Percentiles rank a stretch among this genome's conserved stretches.
These are phyloP conservation scores for Candida ipomoeae DNA, from an alignment of 805 yeast genomes.

Conservation along the genomic window DNA sequence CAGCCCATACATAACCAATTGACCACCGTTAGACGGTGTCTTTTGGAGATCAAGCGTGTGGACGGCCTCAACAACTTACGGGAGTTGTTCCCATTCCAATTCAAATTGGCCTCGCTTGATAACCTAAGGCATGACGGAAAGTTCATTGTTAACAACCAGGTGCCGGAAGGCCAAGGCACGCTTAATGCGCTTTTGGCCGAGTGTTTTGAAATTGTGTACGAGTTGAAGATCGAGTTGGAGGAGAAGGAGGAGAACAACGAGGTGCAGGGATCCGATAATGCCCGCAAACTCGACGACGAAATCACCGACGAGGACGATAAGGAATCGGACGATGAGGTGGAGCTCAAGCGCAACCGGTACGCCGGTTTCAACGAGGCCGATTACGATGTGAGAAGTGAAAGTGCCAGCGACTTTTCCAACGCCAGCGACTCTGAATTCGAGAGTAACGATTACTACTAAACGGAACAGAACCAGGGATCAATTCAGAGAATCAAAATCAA, in stretches of 20 bases:
- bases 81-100: slow-evolving; percentile 92
- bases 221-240: slow-evolving; percentile 79
- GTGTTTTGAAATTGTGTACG: slow-evolving; percentile 91
- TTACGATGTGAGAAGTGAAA: slow-evolving; percentile 38
- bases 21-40: slow-evolving; percentile 84
- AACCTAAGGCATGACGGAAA: slow-evolving; percentile 86
- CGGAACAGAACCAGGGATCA: background rate
- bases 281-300: background rate
- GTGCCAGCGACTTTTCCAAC: slow-evolving; percentile 25
- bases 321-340: slow-evolving; percentile 42
- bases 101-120: slow-evolving; percentile 88
- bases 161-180: slow-evolving; percentile 99
- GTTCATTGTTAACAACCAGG: slow-evolving; percentile 78
- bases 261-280: slow-evolving; percentile 5
- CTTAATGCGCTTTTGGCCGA: slow-evolving; percentile 85
- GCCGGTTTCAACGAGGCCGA: slow-evolving; percentile 45
- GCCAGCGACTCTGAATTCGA: slow-evolving; percentile 33
- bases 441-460: slow-evolving; percentile 40
- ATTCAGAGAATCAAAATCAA: too few species aligned
- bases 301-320: slow-evolving; percentile 23
- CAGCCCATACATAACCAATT: slow-evolving; percentile 93
- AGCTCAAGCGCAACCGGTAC: slow-evolving; percentile 39
- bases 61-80: slow-evolving; percentile 87
- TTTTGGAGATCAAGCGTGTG: slow-evolving; percentile 84
- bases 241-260: slow-evolving; percentile 44